Base-by-base conservation (phyloP, 495 filamentous ascomycete genomes). In the Cenococcum geophilum region DNA sequence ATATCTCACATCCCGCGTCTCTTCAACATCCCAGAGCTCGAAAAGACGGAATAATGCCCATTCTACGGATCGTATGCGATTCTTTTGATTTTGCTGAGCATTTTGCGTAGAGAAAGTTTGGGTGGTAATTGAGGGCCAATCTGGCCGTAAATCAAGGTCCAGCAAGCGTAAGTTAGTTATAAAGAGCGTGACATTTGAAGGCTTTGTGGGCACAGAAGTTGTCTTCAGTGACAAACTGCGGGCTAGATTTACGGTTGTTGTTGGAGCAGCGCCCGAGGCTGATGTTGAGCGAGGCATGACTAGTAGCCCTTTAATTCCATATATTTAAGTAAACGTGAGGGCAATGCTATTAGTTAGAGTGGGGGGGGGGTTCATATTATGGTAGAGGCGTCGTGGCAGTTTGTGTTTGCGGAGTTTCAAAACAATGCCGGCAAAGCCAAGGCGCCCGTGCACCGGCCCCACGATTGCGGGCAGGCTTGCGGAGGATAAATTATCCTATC, bases 41-140 rank as follows among this genome's bases (percentile, higher is more conserved):
- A 92, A 93, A 36, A 96, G 78, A 32, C 87, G 83, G 69, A 87
- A 95, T 27, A 96, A 76, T 10, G 85, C 83, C 89, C 90, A 95
- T 76, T 96, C 91, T 34, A 89, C 82, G 58, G 82, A 80, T 61
- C 87, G 84, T 42, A 92, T 83, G 22, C 90, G 84, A 68, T 84
- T 84, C 74, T 89, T 88, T 72, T 91, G 87, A 49, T 86, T 87
- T 70, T 87, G 83, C 1, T 81, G 83, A 0, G 76, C 76, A 69
- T 86, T 82, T 57, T 82, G 86, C 10, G 83, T 76, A 5, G 83
- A 83, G 61, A 95, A 85, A 6, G 84, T 81, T 59, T 79, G 76
- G 5, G 77, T 68, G 25, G 78, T 84, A 60, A 95, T 84, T 49
- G 74, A 76, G 0, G 91, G 90, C 89, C 89, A 95, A 71, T 92